Conservation (phyloP, 2,329 filamentous ascomycete species). For the Orbilia brochopaga region DNA sequence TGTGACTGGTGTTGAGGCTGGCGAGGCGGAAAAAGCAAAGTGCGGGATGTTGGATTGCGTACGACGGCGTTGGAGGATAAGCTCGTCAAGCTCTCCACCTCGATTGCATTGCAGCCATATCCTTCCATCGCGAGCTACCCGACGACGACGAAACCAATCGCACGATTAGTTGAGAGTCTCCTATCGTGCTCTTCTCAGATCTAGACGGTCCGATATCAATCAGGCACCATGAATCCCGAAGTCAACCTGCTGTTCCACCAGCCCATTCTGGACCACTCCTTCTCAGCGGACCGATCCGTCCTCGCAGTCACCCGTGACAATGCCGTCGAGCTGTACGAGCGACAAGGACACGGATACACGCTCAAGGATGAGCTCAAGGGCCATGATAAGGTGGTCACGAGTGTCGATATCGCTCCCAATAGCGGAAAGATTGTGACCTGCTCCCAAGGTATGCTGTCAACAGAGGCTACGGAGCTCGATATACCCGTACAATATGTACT, state of each 20-base stretch:
- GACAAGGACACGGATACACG: slow-evolving; percentile 74
- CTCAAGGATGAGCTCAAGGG: slow-evolving; percentile 92
- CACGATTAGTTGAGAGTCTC: slow-evolving; percentile 54
- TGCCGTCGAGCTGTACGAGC: slow-evolving; percentile 83
- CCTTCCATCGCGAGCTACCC: background rate
- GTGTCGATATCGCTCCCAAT: slow-evolving; percentile 90
- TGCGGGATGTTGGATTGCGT: slow-evolving; percentile 27
- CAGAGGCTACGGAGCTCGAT: background rate
- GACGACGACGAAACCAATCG: slow-evolving; percentile 39
- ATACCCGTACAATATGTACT: slow-evolving; percentile 10
- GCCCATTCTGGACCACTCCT: slow-evolving; percentile 96
- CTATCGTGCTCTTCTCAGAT: slow-evolving; percentile 44
- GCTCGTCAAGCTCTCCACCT: slow-evolving; percentile 26
- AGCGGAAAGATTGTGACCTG: slow-evolving; percentile 96
- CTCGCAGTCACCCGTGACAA: slow-evolving; percentile 91
- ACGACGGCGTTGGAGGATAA: slow-evolving; percentile 20
- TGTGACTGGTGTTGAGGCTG: slow-evolving; percentile 44
- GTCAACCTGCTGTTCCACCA: slow-evolving; percentile 96
- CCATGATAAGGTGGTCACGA: slow-evolving; percentile 95
- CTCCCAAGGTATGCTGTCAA: slow-evolving; percentile 75
- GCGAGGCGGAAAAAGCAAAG: slow-evolving; percentile 47
- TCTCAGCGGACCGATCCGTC: slow-evolving; percentile 86
- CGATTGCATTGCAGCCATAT: slow-evolving; percentile 1
- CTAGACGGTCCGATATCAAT: background rate
- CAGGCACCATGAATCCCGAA: slow-evolving; percentile 80